phyloP scores from a whole-genome alignment of 2,329 filamentous ascomycete species.

The Bipolaris cookei region DNA sequence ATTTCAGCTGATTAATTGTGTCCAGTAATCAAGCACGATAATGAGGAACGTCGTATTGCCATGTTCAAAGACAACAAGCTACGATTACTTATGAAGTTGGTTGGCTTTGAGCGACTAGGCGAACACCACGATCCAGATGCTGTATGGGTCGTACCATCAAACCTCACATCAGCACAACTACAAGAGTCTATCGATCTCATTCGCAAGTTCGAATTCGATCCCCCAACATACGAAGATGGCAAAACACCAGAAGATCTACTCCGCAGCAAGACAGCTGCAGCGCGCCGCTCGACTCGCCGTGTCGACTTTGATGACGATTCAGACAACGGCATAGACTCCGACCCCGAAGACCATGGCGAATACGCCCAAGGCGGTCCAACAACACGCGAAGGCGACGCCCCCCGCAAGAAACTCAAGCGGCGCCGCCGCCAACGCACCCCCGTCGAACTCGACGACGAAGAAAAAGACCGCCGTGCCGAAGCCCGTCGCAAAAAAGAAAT shows the following conservation, averaged over 20 bases:
- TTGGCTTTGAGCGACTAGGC: slow-evolving; percentile 71
- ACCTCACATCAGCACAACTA: slow-evolving; percentile 68
- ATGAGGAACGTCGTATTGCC: slow-evolving; percentile 69
- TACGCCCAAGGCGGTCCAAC: slow-evolving; percentile 75
- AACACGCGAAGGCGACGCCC: slow-evolving; percentile 60
- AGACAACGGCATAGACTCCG: slow-evolving; percentile 65
- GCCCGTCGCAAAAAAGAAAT: slow-evolving; percentile 70
- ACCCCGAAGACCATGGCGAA: slow-evolving; percentile 61
- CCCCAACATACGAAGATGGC: slow-evolving; percentile 77
- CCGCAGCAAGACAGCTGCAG: slow-evolving; percentile 68
- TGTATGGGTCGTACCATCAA: slow-evolving; percentile 76
- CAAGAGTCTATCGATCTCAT: slow-evolving; percentile 74
- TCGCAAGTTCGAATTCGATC: slow-evolving; percentile 77
- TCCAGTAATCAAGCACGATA: slow-evolving; percentile 60
- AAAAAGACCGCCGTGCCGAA: slow-evolving; percentile 64
- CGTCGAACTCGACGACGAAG: slow-evolving; percentile 68
- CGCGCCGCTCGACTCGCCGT: slow-evolving; percentile 49
- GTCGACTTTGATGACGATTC: slow-evolving; percentile 74
- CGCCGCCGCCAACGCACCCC: slow-evolving; percentile 62
- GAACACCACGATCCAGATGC: slow-evolving; percentile 76
- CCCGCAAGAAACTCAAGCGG: slow-evolving; percentile 62
- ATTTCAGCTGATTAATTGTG: slow-evolving; percentile 13
- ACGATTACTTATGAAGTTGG: slow-evolving; percentile 79
- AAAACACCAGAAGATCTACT: slow-evolving; percentile 77
- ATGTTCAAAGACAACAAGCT: slow-evolving; percentile 91